Base-by-base conservation (phyloP, 148 eudicot genomes). In the Vaccinium darrowii region DNA sequence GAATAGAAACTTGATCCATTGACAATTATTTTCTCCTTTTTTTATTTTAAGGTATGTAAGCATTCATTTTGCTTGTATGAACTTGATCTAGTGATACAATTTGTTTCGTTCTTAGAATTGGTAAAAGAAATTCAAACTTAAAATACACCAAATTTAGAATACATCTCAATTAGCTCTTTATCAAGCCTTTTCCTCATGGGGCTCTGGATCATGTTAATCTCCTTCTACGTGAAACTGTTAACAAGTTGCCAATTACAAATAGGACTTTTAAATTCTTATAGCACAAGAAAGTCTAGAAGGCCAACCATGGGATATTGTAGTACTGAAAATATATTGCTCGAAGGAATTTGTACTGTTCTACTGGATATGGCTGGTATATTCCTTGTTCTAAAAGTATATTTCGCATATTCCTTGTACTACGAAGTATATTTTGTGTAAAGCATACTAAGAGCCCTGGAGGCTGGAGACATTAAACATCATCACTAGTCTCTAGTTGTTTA, bases 281-380 rank as follows among this genome's bases (percentile, higher is more conserved):
- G 8, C 5, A 1, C 1, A 19, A 79, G 82, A 79, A 79, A 79
- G 7, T 54, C 14, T 36, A 18, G 82, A 79, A 76, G 57, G 67
- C 16, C 49, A 36, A 30, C 13, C 47, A 18, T n/a, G 16, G 49
- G 18, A 12, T 33, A 15, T 8, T 33, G 18, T 54, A 16, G n/a
- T 54, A 79, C 63, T 54, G 63, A 27, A 79, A 57, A 67, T 49
- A 79, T 33, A 56, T 8, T 56, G 50, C 15, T 54, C 18, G 8
- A 8, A 56, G 15, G 19, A 57, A 56, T 56, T 79, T 79, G 65
- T 54, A 79, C 60, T 1, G 62, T 78, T 78, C 14, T 51, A 78
- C 60, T 52, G n/a, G 62, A 2, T 14, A 76, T 49, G 21, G 81
- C 81, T 78, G 81, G 81, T 78, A 52, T 13, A 52, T 52, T 52